Base-by-base conservation (phyloP, 768 basidiomycete genomes). In the Dioszegia aurantiaca region DNA sequence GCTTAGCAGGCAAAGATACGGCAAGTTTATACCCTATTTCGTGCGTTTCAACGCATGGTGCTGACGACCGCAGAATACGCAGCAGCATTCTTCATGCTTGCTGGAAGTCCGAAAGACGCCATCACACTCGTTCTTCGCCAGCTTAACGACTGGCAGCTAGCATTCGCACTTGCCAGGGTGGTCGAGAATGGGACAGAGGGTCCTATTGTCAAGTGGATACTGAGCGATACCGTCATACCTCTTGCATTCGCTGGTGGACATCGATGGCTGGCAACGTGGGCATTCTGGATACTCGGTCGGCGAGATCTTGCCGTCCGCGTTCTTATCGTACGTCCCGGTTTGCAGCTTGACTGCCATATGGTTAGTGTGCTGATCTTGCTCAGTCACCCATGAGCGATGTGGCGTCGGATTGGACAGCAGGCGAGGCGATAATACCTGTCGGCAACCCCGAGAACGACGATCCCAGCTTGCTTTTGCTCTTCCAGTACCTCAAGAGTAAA, bases 81-180 rank as follows among this genome's bases (percentile, higher is more conserved):
- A n/a, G 92, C 92, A 0, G 93, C 92, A 0, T 99, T 99, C 79
- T 99, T 99, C 80, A 81, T 99, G 40, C 83, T 99, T 0, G 94
- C 90, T 8, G 87, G 86, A 23, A 85, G 86, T 41, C 78, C 94
- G 33, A 89, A 87, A 75, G 95, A 98, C 64, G 93, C 94, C 2
- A 88, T 92, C 30, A 88, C 84, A 63, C 87, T 99, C 19, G 93
- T 91, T 74, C 72, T 95, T 26, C 87, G 84, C 64, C 89, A 98
- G 54, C 79, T 99, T 21, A 80, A 83, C 24, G 95, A 99, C 76
- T 87, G 93, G 70, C 91, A 94, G 67, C 81, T 99, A 23, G 95
- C 91, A 1, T 76, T 97, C 41, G 87, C 90, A 0, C 74, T 99
- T 26, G 88, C 93, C 12, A 84, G 93, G 6, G 82, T 90, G 0